phyloP scores from a whole-genome alignment of 805 yeast genomes.

The Ogataea glucozyma region DNA sequence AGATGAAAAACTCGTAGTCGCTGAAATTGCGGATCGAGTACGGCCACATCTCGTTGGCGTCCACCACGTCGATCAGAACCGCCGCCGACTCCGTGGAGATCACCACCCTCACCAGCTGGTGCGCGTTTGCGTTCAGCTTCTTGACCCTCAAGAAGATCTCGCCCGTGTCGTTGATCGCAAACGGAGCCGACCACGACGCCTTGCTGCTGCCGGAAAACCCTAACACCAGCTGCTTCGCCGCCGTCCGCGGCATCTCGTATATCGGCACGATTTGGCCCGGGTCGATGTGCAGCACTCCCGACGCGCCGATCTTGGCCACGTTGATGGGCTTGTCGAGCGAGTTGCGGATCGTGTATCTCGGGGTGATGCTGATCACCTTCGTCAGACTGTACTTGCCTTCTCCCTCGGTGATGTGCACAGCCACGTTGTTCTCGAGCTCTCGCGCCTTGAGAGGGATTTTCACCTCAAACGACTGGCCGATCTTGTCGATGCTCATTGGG shows the following conservation, averaged over 20 bases:
- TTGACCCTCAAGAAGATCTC: conserved; percentile 70
- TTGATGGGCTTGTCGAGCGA: conserved; percentile 54
- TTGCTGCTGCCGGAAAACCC: conserved; percentile 57
- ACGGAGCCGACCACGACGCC: conserved; percentile 84
- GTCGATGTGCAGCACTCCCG: conserved; percentile 46
- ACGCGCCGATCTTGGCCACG: conserved; percentile 68
- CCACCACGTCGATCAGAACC: conserved; percentile 69
- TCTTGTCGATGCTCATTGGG: conserved; percentile 82
- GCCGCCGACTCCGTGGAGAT: conserved; percentile 80
- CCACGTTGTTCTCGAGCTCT: conserved; percentile 68
- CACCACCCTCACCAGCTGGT: conserved; percentile 68
- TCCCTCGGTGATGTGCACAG: conserved; percentile 77
- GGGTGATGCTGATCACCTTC: conserved; percentile 76
- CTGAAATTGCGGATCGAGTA: conserved; percentile 88
- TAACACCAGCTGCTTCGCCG: conserved; percentile 60
- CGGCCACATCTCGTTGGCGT: conserved; percentile 87
- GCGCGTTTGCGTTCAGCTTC: conserved; percentile 59
- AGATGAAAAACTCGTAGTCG: conserved; percentile 80
- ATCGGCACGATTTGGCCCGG: conserved; percentile 55
- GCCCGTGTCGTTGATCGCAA: conserved; percentile 82
- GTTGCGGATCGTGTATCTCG: conserved; percentile 78
- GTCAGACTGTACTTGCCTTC: conserved; percentile 77
- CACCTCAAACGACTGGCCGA: conserved; percentile 74
- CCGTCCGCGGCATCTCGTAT: conserved; percentile 58
- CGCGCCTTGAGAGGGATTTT: conserved; percentile 47